A percentile compares a stretch with the other conserved stretches of the same genome.
Conservation (phyloP, 2,329 filamentous ascomycete species). For the Aspergillus sp. region DNA sequence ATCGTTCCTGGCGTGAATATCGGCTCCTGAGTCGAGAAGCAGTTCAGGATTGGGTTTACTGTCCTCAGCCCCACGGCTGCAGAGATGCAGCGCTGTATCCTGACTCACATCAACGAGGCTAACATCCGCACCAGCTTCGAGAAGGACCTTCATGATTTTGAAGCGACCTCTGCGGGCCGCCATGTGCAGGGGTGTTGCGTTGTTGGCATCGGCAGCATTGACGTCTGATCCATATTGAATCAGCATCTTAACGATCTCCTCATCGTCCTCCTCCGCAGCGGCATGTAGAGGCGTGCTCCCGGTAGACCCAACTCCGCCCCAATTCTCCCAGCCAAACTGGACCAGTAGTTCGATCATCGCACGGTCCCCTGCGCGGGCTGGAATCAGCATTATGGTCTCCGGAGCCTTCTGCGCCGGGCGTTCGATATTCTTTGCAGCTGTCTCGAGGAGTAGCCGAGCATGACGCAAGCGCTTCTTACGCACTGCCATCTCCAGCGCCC, state of each 20-base stretch:
- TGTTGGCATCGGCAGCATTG: not conserved
- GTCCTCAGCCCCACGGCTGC: not conserved
- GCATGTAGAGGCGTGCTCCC: not conserved
- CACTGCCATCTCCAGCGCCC: not conserved
- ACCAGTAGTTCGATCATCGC: not conserved
- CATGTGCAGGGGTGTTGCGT: not conserved
- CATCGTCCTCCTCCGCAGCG: not conserved
- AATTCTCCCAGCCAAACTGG: not conserved
- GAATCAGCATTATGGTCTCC: not conserved
- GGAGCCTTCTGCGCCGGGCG: not conserved
- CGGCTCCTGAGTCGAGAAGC: not conserved
- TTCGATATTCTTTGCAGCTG: not conserved
- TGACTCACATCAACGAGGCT: not conserved
- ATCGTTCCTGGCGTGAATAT: not conserved
- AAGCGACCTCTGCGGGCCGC: not conserved
- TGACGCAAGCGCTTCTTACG: not conserved
- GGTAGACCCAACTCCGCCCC: not conserved
- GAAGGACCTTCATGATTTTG: not conserved
- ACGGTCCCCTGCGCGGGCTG: not conserved
- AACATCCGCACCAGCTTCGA: not conserved
- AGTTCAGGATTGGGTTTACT: not conserved
- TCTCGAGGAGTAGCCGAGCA: not conserved
- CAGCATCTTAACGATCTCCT: not conserved
- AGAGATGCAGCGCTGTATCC: not conserved
- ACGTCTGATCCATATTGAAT: not conserved